phyloP scores from a whole-genome alignment of 2,329 filamentous ascomycete genomes.

The Geosmithia putterillii region DNA sequence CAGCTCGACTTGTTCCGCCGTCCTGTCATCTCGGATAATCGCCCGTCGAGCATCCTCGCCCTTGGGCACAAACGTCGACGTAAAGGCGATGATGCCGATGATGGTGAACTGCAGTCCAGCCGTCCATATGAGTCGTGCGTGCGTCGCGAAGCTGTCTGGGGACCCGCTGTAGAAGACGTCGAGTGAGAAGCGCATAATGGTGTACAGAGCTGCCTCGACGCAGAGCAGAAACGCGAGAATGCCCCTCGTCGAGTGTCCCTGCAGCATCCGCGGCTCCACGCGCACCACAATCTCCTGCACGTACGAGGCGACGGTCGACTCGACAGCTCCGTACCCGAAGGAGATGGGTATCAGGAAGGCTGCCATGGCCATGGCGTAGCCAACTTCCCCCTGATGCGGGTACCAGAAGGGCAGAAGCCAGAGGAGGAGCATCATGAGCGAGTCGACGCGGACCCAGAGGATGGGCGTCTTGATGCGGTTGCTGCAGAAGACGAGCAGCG shows the following conservation, averaged over 20 bases:
- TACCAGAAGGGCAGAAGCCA: constrained; percentile 36
- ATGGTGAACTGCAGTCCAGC: constrained; percentile 34
- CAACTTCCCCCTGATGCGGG: constrained; percentile 20
- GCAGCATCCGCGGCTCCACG: constrained; percentile 26
- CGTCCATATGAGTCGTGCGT: constrained; percentile 26
- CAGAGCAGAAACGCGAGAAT: constrained; percentile 39
- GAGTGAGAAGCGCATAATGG: constrained; percentile 28
- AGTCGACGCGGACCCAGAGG: constrained; percentile 35
- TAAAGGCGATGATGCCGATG: constrained; percentile 24
- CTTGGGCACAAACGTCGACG: constrained; percentile 30
- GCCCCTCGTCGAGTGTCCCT: constrained; percentile 33
- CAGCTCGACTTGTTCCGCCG: background rate
- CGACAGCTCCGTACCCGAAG: constrained; percentile 38
- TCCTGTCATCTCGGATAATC: background rate
- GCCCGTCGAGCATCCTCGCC: constrained; percentile 9
- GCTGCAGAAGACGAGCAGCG: constrained; percentile 34
- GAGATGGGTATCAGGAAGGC: constrained; percentile 34
- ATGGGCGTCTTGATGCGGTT: constrained; percentile 35
- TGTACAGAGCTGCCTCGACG: constrained; percentile 34
- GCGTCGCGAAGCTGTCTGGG: constrained; percentile 29
- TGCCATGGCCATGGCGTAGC: constrained; percentile 13
- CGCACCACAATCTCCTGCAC: constrained; percentile 35
- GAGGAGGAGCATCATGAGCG: constrained; percentile 29
- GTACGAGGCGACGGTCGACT: constrained; percentile 36
- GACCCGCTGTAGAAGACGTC: constrained; percentile 6